Evolutionary conservation across 352 stramenopile species (phyloP), one percentile per base, ranked within the genome.

Genomic region (Globisporangium barbulae): DNA sequence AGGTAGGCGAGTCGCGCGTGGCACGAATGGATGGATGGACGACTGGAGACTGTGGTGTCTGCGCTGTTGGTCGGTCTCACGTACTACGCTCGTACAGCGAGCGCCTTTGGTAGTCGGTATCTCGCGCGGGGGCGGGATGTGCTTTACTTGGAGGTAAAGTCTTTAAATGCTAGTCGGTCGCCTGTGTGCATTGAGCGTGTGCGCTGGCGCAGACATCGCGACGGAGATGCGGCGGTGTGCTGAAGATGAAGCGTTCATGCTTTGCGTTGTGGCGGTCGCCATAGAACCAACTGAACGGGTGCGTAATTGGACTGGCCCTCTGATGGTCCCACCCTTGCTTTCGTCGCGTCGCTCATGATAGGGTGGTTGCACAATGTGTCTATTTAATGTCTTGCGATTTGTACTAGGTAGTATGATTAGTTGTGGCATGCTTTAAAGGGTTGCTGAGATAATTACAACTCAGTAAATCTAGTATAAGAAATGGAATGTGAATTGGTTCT

Each of bases 251-350:
- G 10, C n/a, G 50, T 57, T 57, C 50, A 57, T 25, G 50, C 33
- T 59, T 59, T 31, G 33, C 53, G 31, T 59, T 28, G 21, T 19
- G 28, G n/a, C 33, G 21, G n/a, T 48, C 17, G 53, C 53, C 53
- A 59, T 59, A 59, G 48, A 59, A 59, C 31, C 53, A 30, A 59
- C 53, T 35, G 55, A 61, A 52, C 12, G 39, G 33, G 39, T 61
- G 37, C 53, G 17, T 19, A 44, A n/a, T 7, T 53, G 55, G 39
- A 61, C 55, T 61, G 55, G 55, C 37, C 44, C 35, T 50, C 25
- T 61, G 41, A 22, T 48, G 19, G 42, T 48, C 42, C 42, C 42
- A 48, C 42, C 42, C 19, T 45, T 45, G 13, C 13, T 45, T 45
- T 45, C 39, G 39, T 45, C 39, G 19, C 13, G 13, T 45, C 39